Percentiles rank a stretch among this genome's conserved stretches.
Evolutionary conservation across 257 asterid genomes (phyloP).

Genomic region (Solanum appendiculatum): DNA sequence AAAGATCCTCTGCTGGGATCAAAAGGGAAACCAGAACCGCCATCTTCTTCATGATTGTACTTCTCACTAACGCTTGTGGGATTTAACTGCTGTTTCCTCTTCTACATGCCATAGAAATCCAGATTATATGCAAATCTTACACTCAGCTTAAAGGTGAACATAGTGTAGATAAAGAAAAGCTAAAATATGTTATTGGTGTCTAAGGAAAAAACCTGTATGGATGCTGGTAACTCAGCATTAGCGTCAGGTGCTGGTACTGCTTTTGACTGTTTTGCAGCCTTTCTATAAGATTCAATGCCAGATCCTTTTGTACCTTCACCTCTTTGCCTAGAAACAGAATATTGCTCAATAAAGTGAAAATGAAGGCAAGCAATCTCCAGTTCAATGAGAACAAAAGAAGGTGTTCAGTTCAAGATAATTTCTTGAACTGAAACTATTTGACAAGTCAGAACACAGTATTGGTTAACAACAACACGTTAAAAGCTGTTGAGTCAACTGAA

Average conservation of each 20-base stretch:
- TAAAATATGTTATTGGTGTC: not conserved
- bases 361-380: not conserved
- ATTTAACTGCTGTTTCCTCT: conserved; percentile 41
- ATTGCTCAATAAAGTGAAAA: not conserved
- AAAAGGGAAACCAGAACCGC: conserved; percentile 38
- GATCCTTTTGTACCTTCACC: conserved; percentile 39
- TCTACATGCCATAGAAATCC: conserved; percentile 20
- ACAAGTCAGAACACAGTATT: not conserved
- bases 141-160: not conserved
- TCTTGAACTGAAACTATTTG: not conserved
- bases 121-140: not conserved
- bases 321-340: conserved; percentile 36
- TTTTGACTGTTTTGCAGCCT: conserved; percentile 36
- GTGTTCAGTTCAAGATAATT: not conserved
- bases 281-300: conserved; percentile 34
- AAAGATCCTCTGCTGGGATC: conserved; percentile 33
- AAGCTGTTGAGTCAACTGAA: not conserved
- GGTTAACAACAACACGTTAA: not conserved
- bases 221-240: conserved; percentile 51
- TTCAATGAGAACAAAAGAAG: not conserved
- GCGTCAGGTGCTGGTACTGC: conserved; percentile 59
- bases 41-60: conserved; percentile 39
- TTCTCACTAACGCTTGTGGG: conserved; percentile 48
- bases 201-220: conserved; percentile 42
- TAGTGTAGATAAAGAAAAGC: not conserved